Percentiles rank a stretch among this genome's conserved stretches.
These are phyloP conservation scores for Phytomonas francai DNA, from an alignment of 208 protist genomes.

Conservation along the genomic window DNA sequence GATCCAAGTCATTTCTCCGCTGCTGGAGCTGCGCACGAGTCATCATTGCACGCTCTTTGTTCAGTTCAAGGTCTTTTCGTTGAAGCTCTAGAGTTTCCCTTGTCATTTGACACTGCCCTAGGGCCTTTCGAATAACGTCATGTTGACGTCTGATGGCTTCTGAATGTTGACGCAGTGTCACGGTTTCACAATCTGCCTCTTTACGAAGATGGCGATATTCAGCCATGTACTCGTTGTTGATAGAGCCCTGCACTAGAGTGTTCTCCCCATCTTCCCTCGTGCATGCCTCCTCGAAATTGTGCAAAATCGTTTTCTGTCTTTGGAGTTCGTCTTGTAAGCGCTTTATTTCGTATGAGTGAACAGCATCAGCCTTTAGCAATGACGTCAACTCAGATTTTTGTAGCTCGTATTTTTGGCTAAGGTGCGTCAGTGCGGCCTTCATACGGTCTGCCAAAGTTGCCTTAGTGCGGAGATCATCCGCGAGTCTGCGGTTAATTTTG, in stretches of 20 bases:
- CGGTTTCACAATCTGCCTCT: constrained; percentile 78
- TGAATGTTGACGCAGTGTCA: constrained; percentile 65
- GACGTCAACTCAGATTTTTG: constrained; percentile 41
- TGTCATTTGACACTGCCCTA: constrained; percentile 49
- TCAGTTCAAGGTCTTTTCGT: constrained; percentile 31
- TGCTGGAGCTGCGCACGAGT: constrained; percentile 42
- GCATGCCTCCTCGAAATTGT: constrained; percentile 49
- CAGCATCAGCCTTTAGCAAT: constrained; percentile 37
- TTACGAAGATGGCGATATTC: constrained; percentile 78
- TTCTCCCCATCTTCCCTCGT: constrained; percentile 44
- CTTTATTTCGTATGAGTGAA: constrained; percentile 47
- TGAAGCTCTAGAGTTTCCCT: constrained; percentile 48
- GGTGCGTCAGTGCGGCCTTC: constrained; percentile 47
- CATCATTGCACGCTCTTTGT: constrained; percentile 22
- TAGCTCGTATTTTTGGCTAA: constrained; percentile 54
- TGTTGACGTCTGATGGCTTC: constrained; percentile 59
- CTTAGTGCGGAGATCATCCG: constrained; percentile 57
- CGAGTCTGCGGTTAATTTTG: constrained; percentile 45
- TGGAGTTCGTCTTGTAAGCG: constrained; percentile 56
- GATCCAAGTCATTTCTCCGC: constrained; percentile 42
- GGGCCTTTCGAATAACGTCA: constrained; percentile 46
- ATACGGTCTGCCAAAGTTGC: constrained; percentile 62
- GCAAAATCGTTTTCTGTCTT: constrained; percentile 55
- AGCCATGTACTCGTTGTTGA: constrained; percentile 44
- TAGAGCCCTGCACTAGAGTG: constrained; percentile 17